Conservation (phyloP, 352 stramenopile genomes). For the Phytophthora cryptogea region DNA sequence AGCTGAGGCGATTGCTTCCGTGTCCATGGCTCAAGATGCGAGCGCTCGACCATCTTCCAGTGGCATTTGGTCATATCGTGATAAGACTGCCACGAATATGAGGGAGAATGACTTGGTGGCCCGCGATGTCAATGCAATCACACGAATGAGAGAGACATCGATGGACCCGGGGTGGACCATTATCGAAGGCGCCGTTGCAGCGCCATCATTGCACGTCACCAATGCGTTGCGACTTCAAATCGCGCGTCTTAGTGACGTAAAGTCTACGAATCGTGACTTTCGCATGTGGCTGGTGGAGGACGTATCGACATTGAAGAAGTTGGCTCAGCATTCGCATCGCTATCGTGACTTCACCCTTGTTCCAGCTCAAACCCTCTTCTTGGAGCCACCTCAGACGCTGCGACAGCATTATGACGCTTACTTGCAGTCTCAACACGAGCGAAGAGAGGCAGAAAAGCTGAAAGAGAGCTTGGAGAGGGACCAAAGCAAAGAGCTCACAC, state of each 20-base stretch:
- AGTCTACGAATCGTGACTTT: slow-evolving; percentile 38
- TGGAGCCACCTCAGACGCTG: slow-evolving; percentile 43
- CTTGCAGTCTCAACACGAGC: slow-evolving; percentile 26
- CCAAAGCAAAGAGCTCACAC: slow-evolving; percentile 8
- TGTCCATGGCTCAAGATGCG: slow-evolving; percentile 7
- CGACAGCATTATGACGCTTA: slow-evolving; percentile 27
- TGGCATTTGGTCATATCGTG: slow-evolving; percentile 17
- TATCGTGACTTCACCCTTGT: slow-evolving; percentile 10
- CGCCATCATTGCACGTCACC: slow-evolving; percentile 15
- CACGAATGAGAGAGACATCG: slow-evolving; percentile 33
- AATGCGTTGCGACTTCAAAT: slow-evolving; percentile 44
- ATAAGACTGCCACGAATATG: background rate
- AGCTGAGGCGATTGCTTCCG: slow-evolving; percentile 17
- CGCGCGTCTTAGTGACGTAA: slow-evolving; percentile 26
- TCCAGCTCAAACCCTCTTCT: slow-evolving; percentile 25
- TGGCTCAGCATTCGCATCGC: background rate
- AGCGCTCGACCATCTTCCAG: background rate
- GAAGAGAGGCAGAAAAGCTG: slow-evolving; percentile 9
- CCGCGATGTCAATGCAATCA: slow-evolving; percentile 20
- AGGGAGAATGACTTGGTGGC: slow-evolving; percentile 1
- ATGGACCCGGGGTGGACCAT: slow-evolving; percentile 38
- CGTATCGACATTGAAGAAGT: background rate
- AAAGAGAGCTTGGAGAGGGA: slow-evolving; percentile 16
- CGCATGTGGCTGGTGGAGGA: slow-evolving; percentile 42
- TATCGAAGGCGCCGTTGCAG: slow-evolving; percentile 28